Percentiles rank a stretch among this genome's conserved stretches.
Conservation (phyloP, 1,284 basidiomycete species). For the Trichosporon asahii region DNA sequence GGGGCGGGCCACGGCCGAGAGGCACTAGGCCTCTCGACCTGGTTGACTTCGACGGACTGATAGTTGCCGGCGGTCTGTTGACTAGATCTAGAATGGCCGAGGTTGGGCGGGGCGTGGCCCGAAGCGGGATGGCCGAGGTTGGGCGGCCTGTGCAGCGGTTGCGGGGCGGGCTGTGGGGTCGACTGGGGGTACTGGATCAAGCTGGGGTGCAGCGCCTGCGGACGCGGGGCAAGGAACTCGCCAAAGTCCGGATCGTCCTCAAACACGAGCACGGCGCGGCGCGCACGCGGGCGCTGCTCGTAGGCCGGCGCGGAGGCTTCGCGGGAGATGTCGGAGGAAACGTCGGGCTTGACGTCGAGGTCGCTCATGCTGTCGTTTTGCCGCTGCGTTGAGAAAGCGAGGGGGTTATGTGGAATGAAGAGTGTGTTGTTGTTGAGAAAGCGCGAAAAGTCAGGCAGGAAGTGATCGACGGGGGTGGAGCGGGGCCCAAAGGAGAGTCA, state of each 20-base stretch:
- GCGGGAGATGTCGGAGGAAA: not conserved
- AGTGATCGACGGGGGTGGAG: not conserved
- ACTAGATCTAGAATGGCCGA: not conserved
- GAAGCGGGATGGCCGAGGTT: not conserved
- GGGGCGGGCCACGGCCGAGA: not conserved
- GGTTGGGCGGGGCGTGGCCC: no score
- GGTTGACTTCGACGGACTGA: not conserved
- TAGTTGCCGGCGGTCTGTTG: not conserved
- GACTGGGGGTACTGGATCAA: not conserved
- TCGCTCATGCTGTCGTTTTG: not conserved
- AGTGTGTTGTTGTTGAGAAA: not conserved
- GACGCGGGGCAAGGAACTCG: not conserved
- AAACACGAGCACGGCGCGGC: not conserved
- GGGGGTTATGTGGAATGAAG: not conserved
- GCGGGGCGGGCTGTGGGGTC: not conserved
- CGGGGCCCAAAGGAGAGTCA: not conserved
- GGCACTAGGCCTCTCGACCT: not conserved
- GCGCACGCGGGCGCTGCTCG: not conserved
- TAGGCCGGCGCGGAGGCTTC: not conserved
- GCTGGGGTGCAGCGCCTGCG: not conserved
- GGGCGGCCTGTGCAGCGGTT: not conserved
- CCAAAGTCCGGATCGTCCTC: not conserved
- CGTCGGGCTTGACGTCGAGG: not conserved
- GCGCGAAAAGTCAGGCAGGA: not conserved
- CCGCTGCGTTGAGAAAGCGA: not conserved